Evolutionary conservation across 345 rosid genomes (phyloP).

Genomic region (Ceriops decandra): DNA sequence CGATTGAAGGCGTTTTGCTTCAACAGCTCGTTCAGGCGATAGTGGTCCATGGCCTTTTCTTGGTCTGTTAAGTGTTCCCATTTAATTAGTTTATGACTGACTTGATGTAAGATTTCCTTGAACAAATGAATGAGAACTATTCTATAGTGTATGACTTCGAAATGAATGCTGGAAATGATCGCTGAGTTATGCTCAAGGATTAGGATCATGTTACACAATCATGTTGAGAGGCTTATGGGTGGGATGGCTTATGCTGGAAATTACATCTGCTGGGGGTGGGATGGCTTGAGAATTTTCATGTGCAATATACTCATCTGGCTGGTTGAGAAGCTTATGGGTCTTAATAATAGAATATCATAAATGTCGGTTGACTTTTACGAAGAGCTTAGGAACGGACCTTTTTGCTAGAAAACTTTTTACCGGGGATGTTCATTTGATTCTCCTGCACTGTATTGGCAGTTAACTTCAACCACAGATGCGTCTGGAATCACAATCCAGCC

Average conservation of each 20-base stretch:
- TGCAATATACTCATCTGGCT: no score
- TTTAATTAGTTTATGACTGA: neutral
- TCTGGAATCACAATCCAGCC: conserved; percentile 47
- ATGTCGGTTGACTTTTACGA: neutral
- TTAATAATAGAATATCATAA: neutral
- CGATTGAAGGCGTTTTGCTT: conserved; percentile 60
- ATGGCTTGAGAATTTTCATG: no score
- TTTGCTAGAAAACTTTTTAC: neutral
- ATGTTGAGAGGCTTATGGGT: no score
- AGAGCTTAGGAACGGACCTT: neutral
- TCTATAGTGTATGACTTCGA: neutral
- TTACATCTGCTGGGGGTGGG: no score
- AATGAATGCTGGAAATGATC: neutral
- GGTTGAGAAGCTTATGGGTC: no score
- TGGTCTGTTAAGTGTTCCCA: conserved; percentile 33
- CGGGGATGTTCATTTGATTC: no score
- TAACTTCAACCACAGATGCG: conserved; percentile 44
- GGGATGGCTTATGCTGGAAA: no score
- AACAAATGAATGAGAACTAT: neutral
- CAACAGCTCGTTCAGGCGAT: conserved; percentile 66
- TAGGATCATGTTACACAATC: no score
- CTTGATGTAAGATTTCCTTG: neutral
- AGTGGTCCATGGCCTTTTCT: conserved; percentile 54
- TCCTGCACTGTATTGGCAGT: conserved; percentile 20
- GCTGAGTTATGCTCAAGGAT: neutral